phyloP scores from a whole-genome alignment of 768 basidiomycete genomes.

The Leccinum rimulosum region DNA sequence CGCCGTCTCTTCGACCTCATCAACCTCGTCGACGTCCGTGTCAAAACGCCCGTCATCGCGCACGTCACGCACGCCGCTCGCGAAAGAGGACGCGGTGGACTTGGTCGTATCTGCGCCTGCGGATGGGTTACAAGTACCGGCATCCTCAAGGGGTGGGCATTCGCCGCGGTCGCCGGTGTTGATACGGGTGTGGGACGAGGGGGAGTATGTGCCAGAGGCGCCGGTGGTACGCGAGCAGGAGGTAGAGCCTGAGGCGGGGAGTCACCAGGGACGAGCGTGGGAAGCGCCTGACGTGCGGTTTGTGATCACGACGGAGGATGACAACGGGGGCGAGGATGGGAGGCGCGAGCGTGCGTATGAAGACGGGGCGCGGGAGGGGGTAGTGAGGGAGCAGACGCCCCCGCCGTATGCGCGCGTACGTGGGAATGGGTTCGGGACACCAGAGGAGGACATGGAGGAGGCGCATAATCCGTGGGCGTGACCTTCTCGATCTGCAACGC shows the following conservation, averaged over 20 bases:
- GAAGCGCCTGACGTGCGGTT: background rate
- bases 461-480: too few species aligned
- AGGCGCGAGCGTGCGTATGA: background rate
- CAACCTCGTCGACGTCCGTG: background rate
- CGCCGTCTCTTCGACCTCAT: background rate
- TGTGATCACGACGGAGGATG: conserved; percentile 6
- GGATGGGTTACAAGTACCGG: conserved; percentile 17
- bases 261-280: background rate
- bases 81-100: conserved; percentile 76
- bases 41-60: background rate
- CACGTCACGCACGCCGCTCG: conserved; percentile 17
- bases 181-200: conserved; percentile 28
- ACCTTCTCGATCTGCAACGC: too few species aligned
- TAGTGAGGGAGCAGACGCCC: conserved; percentile 12
- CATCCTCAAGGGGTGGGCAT: conserved; percentile 12
- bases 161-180: conserved; percentile 20
- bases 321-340: background rate
- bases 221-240: background rate
- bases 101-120: conserved; percentile 53
- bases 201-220: background rate
- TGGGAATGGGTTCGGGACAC: too few species aligned
- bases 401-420: too few species aligned
- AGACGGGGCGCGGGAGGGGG: background rate
- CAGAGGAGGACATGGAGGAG: too few species aligned
- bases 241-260: background rate